Conservation (phyloP, 148 eudicot genomes). For the Amaranthus cruentus region DNA sequence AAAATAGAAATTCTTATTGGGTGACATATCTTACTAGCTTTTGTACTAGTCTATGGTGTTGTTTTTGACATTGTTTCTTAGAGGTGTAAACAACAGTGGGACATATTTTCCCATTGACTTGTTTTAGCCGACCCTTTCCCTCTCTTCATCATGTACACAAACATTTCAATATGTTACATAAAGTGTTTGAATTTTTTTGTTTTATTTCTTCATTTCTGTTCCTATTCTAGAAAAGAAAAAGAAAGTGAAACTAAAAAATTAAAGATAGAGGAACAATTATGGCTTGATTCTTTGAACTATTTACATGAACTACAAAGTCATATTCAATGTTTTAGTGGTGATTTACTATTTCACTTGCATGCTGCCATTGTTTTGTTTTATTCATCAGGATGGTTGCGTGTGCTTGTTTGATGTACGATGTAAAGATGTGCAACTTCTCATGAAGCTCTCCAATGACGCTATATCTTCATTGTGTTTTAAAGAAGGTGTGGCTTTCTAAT, state of each 20-base stretch:
- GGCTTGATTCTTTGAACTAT: neutral
- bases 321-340: conserved; percentile 1
- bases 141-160: too few species aligned
- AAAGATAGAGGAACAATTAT: neutral
- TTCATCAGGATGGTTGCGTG: conserved; percentile 73
- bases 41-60: too few species aligned
- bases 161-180: too few species aligned
- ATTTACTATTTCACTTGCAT: conserved; percentile 10
- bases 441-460: conserved; percentile 58
- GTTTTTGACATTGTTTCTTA: too few species aligned
- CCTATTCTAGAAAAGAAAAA: too few species aligned
- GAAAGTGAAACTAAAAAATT: neutral
- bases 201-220: too few species aligned
- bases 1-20: too few species aligned
- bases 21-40: too few species aligned
- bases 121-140: too few species aligned
- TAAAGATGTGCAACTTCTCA: conserved; percentile 50
- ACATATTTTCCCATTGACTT: too few species aligned
- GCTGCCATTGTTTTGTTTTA: conserved; percentile 6
- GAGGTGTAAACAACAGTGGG: too few species aligned
- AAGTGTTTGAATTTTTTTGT: too few species aligned
- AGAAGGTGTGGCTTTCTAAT: conserved; percentile 45
- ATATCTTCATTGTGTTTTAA: conserved; percentile 83
- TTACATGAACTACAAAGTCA: neutral
- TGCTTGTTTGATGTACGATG: conserved; percentile 92